These are phyloP conservation scores for Trichomonascaceae sp. DNA, from an alignment of 1,139 yeast species.

Conservation along the genomic window DNA sequence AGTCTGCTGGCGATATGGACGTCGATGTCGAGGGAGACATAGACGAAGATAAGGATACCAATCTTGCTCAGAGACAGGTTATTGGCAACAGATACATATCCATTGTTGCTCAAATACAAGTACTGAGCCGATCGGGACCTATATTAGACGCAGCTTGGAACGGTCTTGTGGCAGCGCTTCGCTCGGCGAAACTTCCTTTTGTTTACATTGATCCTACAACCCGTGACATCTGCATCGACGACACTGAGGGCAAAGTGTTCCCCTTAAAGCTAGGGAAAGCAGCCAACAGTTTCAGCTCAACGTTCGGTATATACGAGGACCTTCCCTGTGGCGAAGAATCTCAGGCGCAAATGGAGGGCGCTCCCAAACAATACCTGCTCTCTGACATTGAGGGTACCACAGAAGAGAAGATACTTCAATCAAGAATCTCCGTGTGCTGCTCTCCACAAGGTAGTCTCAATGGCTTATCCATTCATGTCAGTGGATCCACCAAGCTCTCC, in stretches of 20 bases:
- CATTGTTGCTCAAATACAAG: conserved; percentile 51
- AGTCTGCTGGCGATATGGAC: neutral
- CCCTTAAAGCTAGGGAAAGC: conserved; percentile 24
- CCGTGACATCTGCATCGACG: conserved; percentile 31
- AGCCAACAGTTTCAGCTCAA: conserved; percentile 9
- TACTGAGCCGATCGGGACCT: conserved; percentile 74
- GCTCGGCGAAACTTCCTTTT: conserved; percentile 48
- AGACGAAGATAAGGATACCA: conserved; percentile 3
- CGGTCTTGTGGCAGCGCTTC: conserved; percentile 51
- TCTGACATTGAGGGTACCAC: conserved; percentile 73
- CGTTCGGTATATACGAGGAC: conserved; percentile 3
- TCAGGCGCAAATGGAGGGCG: conserved; percentile 25
- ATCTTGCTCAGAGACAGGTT: conserved; percentile 13
- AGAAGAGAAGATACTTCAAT: conserved; percentile 43
- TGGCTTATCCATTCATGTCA: conserved; percentile 10
- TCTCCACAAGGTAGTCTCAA: conserved; percentile 14
- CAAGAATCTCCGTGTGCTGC: conserved; percentile 31
- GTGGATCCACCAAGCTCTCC: conserved; percentile 7
- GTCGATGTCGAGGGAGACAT: too few species aligned
- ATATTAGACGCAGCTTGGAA: conserved; percentile 67
- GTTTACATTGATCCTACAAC: conserved; percentile 33
- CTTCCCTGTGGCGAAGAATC: conserved; percentile 1
- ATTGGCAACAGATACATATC: conserved; percentile 36
- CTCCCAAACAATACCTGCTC: conserved; percentile 32
- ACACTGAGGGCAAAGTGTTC: conserved; percentile 19